Evolutionary conservation across 1,284 basidiomycete species (phyloP).

Genomic region (Microbotryum violaceum): DNA sequence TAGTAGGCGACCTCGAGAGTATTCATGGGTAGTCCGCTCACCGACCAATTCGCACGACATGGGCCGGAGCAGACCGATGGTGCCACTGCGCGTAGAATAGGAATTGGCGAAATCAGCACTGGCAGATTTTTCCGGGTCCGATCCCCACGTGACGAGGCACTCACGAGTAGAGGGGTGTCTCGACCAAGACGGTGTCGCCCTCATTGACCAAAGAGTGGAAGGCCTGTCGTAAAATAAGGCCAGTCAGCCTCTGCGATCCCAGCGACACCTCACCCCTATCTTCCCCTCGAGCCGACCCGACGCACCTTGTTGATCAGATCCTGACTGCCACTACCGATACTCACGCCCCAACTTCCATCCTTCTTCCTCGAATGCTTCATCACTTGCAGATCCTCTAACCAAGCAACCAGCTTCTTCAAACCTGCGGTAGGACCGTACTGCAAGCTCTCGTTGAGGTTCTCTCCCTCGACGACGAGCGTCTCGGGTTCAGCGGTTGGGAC

Average conservation of each 20-base stretch:
- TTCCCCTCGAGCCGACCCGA: neutral
- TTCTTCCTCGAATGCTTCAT: slow-evolving; percentile 37
- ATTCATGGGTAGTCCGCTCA: slow-evolving; percentile 37
- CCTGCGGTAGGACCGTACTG: slow-evolving; percentile 62
- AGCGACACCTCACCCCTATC: neutral
- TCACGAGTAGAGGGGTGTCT: slow-evolving; percentile 71
- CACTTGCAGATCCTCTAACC: slow-evolving; percentile 36
- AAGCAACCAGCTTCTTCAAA: slow-evolving; percentile 52
- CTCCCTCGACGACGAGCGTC: slow-evolving; percentile 37
- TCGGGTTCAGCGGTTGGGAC: slow-evolving; percentile 17
- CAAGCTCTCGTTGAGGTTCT: slow-evolving; percentile 38
- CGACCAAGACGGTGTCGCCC: slow-evolving; percentile 74
- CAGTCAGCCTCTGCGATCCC: neutral
- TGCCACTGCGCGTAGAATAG: slow-evolving; percentile 34
- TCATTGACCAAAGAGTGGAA: slow-evolving; percentile 59
- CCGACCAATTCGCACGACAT: slow-evolving; percentile 59
- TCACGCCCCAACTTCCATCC: slow-evolving; percentile 62
- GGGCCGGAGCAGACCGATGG: slow-evolving; percentile 45
- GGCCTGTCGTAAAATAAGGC: slow-evolving; percentile 38
- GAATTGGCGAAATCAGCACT: neutral
- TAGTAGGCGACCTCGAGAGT: neutral
- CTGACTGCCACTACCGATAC: slow-evolving; percentile 65
- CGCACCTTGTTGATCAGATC: slow-evolving; percentile 76
- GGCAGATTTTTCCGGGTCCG: neutral
- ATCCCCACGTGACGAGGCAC: neutral